Evolutionary conservation across 2,329 filamentous ascomycete genomes (phyloP), one percentile per base, ranked within the genome.

Genomic region (Nemania abortiva): DNA sequence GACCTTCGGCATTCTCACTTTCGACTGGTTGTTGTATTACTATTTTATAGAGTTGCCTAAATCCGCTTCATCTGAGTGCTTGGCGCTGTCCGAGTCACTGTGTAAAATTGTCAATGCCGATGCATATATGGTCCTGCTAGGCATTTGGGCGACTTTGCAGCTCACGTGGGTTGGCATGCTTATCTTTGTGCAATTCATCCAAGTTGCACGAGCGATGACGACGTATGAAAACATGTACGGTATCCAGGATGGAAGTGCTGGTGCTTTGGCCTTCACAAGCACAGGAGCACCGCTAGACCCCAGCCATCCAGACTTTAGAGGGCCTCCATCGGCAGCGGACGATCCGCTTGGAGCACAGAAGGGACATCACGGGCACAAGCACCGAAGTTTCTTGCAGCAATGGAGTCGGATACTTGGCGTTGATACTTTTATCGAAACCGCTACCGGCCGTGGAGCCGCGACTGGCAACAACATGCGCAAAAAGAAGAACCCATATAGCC

Each of bases 131-230:
- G 87, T 97, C 29, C 84, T 97, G 11, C 85, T 97, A 22, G 88
- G 88, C 13, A 82, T 93, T 31, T 99, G 96, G 96, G 88, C 88
- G 6, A 87, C 88, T 1, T 84, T 98, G 52, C 97, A 99, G 80
- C 87, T 98, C 37, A 91, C 93, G 22, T 99, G 96, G 96, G 93
- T 98, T 2, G 91, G 92, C n/a, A 98, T 99, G 95, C 90, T 99
- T 39, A 87, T 98, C 68, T 92, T 94, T 72, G 97, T 98, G 5
- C 97, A 99, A 79, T 90, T 98, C 60, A 87, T 98, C 59, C 96
- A 99, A 79, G 91, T 99, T 60, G 92, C 94, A 0, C 90, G 94
- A 70, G 97, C 95, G 66, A 91, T 97, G 85, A 99, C 96, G 0
- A 99, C 96, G 0, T 98, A 93, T 81, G 96, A 99, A 81, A 97